A percentile compares a stretch with the other conserved stretches of the same genome.
Conservation (phyloP, 2,329 filamentous ascomycete genomes). For the Pestalotiopsis sp. region DNA sequence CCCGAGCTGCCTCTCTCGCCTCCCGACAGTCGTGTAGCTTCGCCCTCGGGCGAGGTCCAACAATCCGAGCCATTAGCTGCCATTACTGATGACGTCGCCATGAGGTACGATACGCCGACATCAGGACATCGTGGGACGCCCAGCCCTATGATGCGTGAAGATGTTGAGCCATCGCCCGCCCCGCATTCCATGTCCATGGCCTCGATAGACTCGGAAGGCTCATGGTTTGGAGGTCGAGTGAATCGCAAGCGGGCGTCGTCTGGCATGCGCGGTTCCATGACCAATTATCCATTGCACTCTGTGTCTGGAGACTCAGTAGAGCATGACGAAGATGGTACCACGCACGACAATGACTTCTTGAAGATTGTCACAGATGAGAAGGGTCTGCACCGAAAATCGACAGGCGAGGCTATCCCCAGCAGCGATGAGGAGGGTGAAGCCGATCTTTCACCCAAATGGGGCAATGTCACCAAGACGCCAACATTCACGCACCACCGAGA, state of each 20-base stretch:
- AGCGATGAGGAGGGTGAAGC: constrained; percentile 59
- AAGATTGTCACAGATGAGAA: constrained; percentile 47
- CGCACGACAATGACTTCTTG: constrained; percentile 74
- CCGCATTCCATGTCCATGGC: constrained; percentile 82
- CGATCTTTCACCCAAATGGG: constrained; percentile 53
- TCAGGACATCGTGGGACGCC: constrained; percentile 50
- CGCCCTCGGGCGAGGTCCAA: constrained; percentile 64
- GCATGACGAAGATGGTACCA: constrained; percentile 61
- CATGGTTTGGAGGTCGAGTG: constrained; percentile 84
- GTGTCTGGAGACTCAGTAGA: constrained; percentile 53
- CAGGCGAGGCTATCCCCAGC: constrained; percentile 55
- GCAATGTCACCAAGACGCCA: constrained; percentile 50
- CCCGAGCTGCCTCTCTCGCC: constrained; percentile 87
- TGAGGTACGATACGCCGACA: constrained; percentile 50
- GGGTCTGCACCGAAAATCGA: constrained; percentile 41
- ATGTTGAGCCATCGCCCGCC: constrained; percentile 53
- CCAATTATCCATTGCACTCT: constrained; percentile 42
- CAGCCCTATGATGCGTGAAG: constrained; percentile 44
- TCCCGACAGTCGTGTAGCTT: constrained; percentile 78
- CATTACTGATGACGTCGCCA: constrained; percentile 33
- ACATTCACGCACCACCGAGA: constrained; percentile 51
- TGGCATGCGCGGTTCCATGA: constrained; percentile 41
- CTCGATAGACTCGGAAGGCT: constrained; percentile 93
- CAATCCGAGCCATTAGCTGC: constrained; percentile 34
- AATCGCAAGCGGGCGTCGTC: constrained; percentile 50